Conservation (phyloP, 805 yeast genomes). For the Candida boleticola region DNA sequence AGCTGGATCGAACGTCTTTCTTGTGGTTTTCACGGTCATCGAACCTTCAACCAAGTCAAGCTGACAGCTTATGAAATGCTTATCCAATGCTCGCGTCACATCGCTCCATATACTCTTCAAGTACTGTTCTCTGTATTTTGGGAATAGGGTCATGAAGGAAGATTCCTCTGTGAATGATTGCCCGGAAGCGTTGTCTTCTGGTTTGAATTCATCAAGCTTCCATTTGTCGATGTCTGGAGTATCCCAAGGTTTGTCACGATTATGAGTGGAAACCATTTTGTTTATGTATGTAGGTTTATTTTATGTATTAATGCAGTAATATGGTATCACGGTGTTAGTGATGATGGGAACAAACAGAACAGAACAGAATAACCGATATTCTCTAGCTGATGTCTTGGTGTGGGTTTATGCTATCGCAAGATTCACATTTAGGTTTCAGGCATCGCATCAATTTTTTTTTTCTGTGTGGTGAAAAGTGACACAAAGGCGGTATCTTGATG, state of each 20-base stretch:
- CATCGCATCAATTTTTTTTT: too few relatives aligned
- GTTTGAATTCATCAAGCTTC: constrained; percentile 82
- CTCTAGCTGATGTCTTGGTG: too few relatives aligned
- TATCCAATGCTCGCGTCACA: constrained; percentile 75
- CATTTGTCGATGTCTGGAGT: constrained; percentile 93
- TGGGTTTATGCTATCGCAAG: too few relatives aligned
- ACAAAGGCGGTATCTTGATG: too few relatives aligned
- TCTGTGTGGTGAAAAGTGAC: too few relatives aligned
- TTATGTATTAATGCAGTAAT: too few relatives aligned
- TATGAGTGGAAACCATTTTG: constrained; percentile 86
- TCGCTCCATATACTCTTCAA: constrained; percentile 91
- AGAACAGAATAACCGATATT: too few relatives aligned
- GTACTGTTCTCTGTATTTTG: constrained; percentile 92
- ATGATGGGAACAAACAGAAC: too few relatives aligned
- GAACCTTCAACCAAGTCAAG: constrained; percentile 93
- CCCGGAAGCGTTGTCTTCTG: constrained; percentile 86
- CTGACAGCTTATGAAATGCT: constrained; percentile 75
- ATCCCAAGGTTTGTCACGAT: constrained; percentile 97
- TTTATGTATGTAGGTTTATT: constrained; percentile 1
- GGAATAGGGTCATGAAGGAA: constrained; percentile 90
- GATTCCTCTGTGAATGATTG: constrained; percentile 93
- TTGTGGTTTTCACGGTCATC: constrained; percentile 94
- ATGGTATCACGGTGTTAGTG: too few relatives aligned
- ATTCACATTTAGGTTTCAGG: too few relatives aligned
- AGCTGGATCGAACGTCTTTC: constrained; percentile 95